Conservation (phyloP, 345 rosid genomes). For the Anastatica hierochuntica region DNA sequence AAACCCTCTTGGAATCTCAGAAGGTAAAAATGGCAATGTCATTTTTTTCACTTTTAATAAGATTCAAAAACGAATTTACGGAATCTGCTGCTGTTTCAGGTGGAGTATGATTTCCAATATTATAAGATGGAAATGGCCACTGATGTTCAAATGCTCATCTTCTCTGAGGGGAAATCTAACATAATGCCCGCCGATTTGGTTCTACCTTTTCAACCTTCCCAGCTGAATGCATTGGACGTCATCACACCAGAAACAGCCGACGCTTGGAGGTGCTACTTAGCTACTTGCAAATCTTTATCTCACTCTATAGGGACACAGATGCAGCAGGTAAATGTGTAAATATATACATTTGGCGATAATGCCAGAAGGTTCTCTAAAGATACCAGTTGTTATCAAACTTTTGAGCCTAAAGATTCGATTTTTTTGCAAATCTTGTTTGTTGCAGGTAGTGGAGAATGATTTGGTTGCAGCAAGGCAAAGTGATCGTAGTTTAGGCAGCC, state of each 20-base stretch:
- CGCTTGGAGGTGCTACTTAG: conserved; percentile 90
- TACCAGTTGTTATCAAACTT: too few relatives aligned
- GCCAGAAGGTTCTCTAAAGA: not conserved
- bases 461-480: conserved; percentile 75
- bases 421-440: not conserved
- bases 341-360: not conserved
- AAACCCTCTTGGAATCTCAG: conserved; percentile 53
- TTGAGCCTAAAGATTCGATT: not conserved
- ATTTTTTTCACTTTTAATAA: not conserved
- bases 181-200: conserved; percentile 74
- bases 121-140: conserved; percentile 84
- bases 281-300: conserved; percentile 55
- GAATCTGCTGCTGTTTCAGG: conserved; percentile 35
- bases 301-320: conserved; percentile 63
- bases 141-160: conserved; percentile 63
- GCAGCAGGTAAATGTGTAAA: conserved; percentile 65
- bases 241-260: conserved; percentile 37
- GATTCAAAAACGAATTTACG: not conserved
- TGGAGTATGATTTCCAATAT: conserved; percentile 77
- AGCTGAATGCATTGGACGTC: conserved; percentile 26
- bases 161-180: conserved; percentile 83
- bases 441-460: conserved; percentile 71
- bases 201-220: conserved; percentile 69
- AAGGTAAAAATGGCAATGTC: conserved; percentile 39
- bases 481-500: conserved; percentile 60